Base-by-base conservation (phyloP, 2,329 filamentous ascomycete species). In the Penicillium griseofulvum region DNA sequence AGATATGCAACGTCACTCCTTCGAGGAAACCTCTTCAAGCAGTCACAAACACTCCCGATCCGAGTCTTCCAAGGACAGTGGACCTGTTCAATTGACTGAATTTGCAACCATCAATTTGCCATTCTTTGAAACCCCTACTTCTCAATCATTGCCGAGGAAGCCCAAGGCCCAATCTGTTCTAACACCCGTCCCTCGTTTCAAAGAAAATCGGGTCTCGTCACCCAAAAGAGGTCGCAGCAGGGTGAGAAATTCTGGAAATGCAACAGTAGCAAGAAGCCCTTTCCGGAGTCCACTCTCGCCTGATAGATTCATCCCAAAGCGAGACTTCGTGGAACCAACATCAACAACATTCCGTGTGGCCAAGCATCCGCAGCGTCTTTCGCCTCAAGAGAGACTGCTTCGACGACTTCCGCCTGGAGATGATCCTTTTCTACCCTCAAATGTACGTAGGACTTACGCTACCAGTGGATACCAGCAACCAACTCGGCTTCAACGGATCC, bases 301-400 rank as follows among this genome's bases (percentile, higher is more conserved):
- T 22, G 85, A 88, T 68, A 79, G 86, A 28, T 88, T 87, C 65
- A 79, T 87, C 42, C 77, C 81, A 31, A 65, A 65, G 49, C 75
- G 80, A 45, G 74, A 76, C 46, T 74, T 74, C 44, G 69, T 71
- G 5, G 70, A 73, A 22, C 63, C 72, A 34, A 71, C 76, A 16
- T 72, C 77, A 24, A 76, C 81, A 51, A 80, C 76, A 44, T 85
- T 82, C 60, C 78, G 78, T 55, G 62, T 83, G 29, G 80, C 76
- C 60, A 84, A 81, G 62, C 70, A 76, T 44, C 71, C 76, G 17
- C 65, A 74, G 33, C 73, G 75, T 29, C 68, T 84, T 16, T 76
- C 76, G 12, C 64, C 70, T 16, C 72, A 76, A 49, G 81, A 85
- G 57, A 79, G 70, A 51, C 60, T 79, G 16, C 58, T 76, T 12